Evolutionary conservation across 257 asterid genomes (phyloP).

Genomic region (Oldenlandia corymbosa): DNA sequence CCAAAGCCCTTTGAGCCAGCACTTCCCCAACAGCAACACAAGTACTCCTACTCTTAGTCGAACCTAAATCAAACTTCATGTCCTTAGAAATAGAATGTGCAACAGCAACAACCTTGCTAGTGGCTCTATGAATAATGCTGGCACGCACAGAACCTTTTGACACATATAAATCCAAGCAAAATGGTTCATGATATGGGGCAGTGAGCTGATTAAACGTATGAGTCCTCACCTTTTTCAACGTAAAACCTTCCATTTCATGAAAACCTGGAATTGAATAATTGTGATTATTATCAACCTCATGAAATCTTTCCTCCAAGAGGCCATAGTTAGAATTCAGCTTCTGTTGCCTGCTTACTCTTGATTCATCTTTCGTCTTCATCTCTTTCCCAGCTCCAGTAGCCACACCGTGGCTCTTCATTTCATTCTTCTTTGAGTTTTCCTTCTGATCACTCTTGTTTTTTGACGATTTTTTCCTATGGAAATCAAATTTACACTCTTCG

Average conservation of each 20-base stretch:
- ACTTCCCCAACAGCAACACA: conserved; percentile 59
- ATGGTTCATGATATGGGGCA: conserved; percentile 78
- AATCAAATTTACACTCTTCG: conserved; percentile 62
- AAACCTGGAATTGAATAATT: conserved; percentile 15
- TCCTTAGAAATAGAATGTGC: conserved; percentile 88
- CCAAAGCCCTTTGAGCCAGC: conserved; percentile 75
- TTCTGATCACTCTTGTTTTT: conserved; percentile 30
- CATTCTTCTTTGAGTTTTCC: conserved; percentile 31
- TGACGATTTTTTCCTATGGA: conserved; percentile 50
- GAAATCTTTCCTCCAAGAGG: neutral
- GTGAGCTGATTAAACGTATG: conserved; percentile 77
- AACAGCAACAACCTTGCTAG: conserved; percentile 79
- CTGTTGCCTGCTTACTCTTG: conserved; percentile 26
- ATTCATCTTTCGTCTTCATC: conserved; percentile 22
- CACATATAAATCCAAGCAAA: conserved; percentile 67
- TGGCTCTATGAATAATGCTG: conserved; percentile 71
- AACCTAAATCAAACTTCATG: conserved; percentile 68
- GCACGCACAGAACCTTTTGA: conserved; percentile 76
- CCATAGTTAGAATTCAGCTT: conserved; percentile 2
- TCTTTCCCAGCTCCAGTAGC: conserved; percentile 20
- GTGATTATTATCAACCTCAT: conserved; percentile 13
- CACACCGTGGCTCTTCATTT: neutral
- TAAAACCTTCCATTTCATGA: conserved; percentile 25
- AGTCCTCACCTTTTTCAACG: conserved; percentile 39
- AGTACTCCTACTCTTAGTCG: conserved; percentile 61